Base-by-base conservation (phyloP, 1,284 basidiomycete species). In the Cutaneotrichosporon sp. region DNA sequence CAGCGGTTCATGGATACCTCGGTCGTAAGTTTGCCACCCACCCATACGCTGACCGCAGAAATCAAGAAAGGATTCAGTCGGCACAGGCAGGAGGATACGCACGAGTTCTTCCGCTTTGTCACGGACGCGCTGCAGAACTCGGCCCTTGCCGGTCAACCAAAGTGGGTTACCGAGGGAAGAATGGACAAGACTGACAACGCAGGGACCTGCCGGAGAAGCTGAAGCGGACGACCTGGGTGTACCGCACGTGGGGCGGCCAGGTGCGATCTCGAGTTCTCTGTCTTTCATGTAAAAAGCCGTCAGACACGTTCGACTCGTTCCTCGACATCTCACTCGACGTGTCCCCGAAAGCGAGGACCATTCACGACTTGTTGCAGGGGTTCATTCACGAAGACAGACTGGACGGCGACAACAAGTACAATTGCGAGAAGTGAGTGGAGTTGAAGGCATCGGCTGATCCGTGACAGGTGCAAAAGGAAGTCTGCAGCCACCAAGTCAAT, bases 1-100 rank as follows among this genome's bases (percentile, higher is more conserved):
- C 72, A 41, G 68, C 76, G 20, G 81, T 93, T 31, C 83, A 84
- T 14, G 78, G 75, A 42, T 82, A 85, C 62, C 76, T 93, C 22
- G 81, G 84, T 69, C 71, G 89, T 88, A 65, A 56, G 84, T 80
- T n/a, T 7, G 33, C 16, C 11, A 24, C 25, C 3, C 9, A 7
- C n/a, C 25, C 27, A 10, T 4, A 6, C 17, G 24, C 47, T 54
- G 26, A 54, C 41, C 19, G 3, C 63, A 94, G 90, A 80, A 11
- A 93, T 98, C 62, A 92, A 92, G 14, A 92, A 91, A 71, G 86
- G 90, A 60, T 84, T 98, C 80, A 83, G 86, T 46, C 82, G 79
- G 70, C 90, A 90, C n/a, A 79, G 91, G 59, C 96, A 99, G 75
- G 96, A 99, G 72, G 96, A 99, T 72, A 86, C 94, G 4, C 96